phyloP scores from a whole-genome alignment of 1,284 basidiomycete genomes.

The Tilletia horrida region DNA sequence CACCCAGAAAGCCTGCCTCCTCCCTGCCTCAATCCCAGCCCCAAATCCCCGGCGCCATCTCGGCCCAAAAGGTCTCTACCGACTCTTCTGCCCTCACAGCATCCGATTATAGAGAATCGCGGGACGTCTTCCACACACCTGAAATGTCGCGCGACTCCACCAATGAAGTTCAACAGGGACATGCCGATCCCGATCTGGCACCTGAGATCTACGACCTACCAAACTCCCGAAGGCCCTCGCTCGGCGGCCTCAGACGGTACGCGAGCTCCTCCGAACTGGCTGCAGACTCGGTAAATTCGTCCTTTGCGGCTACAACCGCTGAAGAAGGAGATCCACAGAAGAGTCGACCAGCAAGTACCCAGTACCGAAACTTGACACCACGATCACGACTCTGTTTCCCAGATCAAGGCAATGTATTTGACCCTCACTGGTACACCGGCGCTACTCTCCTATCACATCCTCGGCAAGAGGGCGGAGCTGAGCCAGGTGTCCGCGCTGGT shows the following conservation, averaged over 20 bases:
- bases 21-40: background rate
- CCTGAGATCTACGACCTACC: background rate
- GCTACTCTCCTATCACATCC: background rate
- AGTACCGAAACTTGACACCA: no score
- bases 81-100: background rate
- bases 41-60: background rate
- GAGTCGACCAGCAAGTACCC: background rate
- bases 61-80: background rate
- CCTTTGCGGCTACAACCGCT: background rate
- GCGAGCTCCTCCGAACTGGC: constrained; percentile 4
- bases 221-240: constrained; percentile 4
- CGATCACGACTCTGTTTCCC: background rate
- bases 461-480: background rate
- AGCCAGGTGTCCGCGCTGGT: background rate
- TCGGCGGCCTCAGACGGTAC: background rate
- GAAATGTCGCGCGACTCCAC: background rate
- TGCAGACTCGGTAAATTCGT: background rate
- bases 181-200: background rate
- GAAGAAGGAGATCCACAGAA: background rate
- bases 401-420: background rate
- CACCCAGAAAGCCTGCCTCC: background rate
- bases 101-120: background rate
- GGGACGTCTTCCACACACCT: background rate
- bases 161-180: background rate
- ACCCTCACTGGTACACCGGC: constrained; percentile 1